Percentiles rank a stretch among this genome's conserved stretches.
phyloP scores from a whole-genome alignment of 768 basidiomycete species.

The Boletus rubescentipes region DNA sequence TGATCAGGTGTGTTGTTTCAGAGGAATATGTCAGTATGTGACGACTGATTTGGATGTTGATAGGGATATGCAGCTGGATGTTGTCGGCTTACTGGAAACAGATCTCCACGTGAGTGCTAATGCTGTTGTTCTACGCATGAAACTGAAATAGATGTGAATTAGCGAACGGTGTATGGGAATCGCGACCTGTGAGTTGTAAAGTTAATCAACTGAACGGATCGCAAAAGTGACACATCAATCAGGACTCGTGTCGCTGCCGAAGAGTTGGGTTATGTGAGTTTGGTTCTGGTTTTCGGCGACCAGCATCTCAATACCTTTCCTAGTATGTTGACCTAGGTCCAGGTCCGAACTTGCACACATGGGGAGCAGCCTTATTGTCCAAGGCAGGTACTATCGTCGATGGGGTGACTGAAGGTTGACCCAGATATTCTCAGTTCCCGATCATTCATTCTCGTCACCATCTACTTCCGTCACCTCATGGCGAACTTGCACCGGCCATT shows the following conservation, averaged over 20 bases:
- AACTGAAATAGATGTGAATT: slow-evolving; percentile 11
- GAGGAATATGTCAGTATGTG: background rate
- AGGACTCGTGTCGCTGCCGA: slow-evolving; percentile 77
- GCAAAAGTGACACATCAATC: slow-evolving; percentile 3
- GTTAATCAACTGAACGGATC: background rate
- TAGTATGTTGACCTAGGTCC: slow-evolving; percentile 89
- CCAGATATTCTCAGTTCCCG: slow-evolving; percentile 57
- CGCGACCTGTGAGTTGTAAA: slow-evolving; percentile 64
- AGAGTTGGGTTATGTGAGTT: slow-evolving; percentile 78
- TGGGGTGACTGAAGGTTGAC: background rate
- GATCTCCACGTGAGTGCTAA: slow-evolving; percentile 68
- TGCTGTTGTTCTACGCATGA: background rate
- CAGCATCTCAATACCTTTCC: slow-evolving; percentile 1
- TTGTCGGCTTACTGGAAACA: slow-evolving; percentile 83
- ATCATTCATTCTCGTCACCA: slow-evolving; percentile 86
- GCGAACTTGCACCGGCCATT: slow-evolving; percentile 88
- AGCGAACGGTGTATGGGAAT: slow-evolving; percentile 78
- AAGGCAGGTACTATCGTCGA: slow-evolving; percentile 45
- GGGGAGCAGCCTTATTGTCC: slow-evolving; percentile 81
- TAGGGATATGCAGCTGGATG: slow-evolving; percentile 82
- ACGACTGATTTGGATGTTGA: background rate
- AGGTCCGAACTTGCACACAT: slow-evolving; percentile 85
- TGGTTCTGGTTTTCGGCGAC: background rate
- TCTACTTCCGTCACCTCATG: slow-evolving; percentile 80
- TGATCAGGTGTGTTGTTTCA: slow-evolving; percentile 55